Evolutionary conservation across 345 rosid genomes (phyloP).

Genomic region (Gossypium sturtianum): DNA sequence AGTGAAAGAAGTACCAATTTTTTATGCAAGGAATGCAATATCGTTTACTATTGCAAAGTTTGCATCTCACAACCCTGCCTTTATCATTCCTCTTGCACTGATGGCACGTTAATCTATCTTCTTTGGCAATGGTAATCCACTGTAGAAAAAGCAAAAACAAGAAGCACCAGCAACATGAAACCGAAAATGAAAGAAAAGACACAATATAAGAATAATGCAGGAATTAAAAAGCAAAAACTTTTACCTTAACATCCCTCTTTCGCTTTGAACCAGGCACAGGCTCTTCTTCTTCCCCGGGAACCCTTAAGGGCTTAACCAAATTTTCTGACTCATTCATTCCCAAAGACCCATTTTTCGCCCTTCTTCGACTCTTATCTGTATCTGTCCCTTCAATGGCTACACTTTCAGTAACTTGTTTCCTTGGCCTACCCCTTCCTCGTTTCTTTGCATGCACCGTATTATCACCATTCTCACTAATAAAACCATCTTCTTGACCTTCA

Average conservation of each 20-base stretch:
- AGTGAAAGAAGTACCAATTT: slow-evolving; percentile 30
- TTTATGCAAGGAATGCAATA: slow-evolving; percentile 41
- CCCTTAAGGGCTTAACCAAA: not conserved
- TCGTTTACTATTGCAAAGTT: slow-evolving; percentile 38
- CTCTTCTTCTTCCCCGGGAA: not conserved
- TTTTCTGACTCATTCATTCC: not conserved
- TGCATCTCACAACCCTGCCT: slow-evolving; percentile 43
- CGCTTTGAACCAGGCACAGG: not conserved
- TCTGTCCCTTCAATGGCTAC: not conserved
- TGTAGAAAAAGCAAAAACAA: slow-evolving; percentile 1
- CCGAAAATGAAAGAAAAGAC: not conserved
- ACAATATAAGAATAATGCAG: not conserved
- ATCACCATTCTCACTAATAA: not conserved
- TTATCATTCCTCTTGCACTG: slow-evolving; percentile 52
- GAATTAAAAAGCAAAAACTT: not conserved
- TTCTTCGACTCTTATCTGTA: not conserved
- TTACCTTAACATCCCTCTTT: not conserved
- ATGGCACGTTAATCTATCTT: slow-evolving; percentile 40
- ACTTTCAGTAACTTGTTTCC: not conserved
- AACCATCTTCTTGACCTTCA: not conserved
- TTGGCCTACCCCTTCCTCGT: slow-evolving; percentile 9
- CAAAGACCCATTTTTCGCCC: not conserved
- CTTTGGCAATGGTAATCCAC: not conserved
- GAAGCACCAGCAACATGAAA: not conserved
- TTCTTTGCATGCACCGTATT: not conserved